A percentile compares a stretch with the other conserved stretches of the same genome.
Conservation (phyloP, 345 rosid species). For the Dipteronia dyeriana region DNA sequence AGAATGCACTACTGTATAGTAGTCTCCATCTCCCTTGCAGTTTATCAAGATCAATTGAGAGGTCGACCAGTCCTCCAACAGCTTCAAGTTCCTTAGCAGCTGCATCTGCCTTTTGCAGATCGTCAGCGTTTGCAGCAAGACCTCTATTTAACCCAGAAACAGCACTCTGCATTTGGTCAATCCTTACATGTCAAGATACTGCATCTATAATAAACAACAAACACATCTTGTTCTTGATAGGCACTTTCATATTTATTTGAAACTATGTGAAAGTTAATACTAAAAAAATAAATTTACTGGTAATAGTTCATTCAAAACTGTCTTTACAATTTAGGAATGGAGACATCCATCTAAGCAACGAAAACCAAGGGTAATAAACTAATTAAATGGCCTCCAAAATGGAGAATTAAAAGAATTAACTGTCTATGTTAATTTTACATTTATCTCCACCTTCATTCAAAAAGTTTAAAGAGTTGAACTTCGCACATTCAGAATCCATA, state of each 20-base stretch:
- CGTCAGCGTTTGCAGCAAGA: constrained; percentile 70
- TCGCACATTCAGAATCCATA: not conserved
- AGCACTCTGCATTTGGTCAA: constrained; percentile 49
- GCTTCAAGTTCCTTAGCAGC: constrained; percentile 81
- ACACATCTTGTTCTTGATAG: not conserved
- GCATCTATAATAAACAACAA: not conserved
- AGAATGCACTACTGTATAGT: constrained; percentile 89
- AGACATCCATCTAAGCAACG: not conserved
- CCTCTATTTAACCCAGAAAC: constrained; percentile 92
- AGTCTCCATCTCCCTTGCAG: constrained; percentile 94
- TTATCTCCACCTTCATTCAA: not conserved
- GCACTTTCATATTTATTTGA: not conserved
- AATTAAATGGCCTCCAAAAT: not conserved
- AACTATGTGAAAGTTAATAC: not conserved
- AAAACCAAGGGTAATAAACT: not conserved
- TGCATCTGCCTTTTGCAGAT: constrained; percentile 59
- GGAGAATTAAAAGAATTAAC: not conserved
- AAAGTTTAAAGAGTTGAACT: not conserved
- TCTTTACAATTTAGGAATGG: not conserved
- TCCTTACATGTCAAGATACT: not conserved
- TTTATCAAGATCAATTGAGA: constrained; percentile 51
- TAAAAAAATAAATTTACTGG: not conserved
- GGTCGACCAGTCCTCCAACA: constrained; percentile 68
- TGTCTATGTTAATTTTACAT: not conserved
- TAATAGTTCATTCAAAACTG: not conserved